Base-by-base conservation (phyloP, 2,329 filamentous ascomycete genomes). In the Juglanconis oblonga region DNA sequence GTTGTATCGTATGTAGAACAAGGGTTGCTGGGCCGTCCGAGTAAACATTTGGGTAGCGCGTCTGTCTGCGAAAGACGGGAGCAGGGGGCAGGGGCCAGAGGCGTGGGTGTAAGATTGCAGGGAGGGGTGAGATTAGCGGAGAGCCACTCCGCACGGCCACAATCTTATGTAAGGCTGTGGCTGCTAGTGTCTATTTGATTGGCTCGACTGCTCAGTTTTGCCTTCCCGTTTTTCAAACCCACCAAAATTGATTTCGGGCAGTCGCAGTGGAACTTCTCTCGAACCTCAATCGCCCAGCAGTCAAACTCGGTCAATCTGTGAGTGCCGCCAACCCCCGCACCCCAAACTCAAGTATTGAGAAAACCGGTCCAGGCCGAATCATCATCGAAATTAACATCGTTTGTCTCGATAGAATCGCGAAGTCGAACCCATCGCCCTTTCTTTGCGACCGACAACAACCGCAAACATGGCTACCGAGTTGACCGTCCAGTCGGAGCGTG, bases 401-500 rank as follows among this genome's bases (percentile, higher is more conserved):
- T 68, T 70, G 65, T 64, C 64, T 66, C 38, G 53, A 55, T 58
- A 64, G 64, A 62, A 62, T 64, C 63, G 67, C 58, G 65, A 66
- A 64, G 61, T 60, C 63, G 62, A 62, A 66, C 57, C 67, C 65
- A 67, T 62, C 53, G 62, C 62, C 65, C 65, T 66, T 64, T 65
- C 67, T 78, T 57, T 77, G 78, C 77, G 75, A 76, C 72, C 76
- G 71, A 70, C 61, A 61, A 64, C 67, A 66, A 71, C 70, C 80
- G 82, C 81, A 84, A 87, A 78, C 81, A 97, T 96, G 92, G 92
- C 92, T 79, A 97, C 92, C 87, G 92, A 97, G 87, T 87, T 97
- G 85, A 96, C 92, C 81, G 95, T 99, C 82, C 95, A 99, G 89
- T 96, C 92, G 80, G 95, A 99, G 90, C 94, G 95, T 86, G 95